phyloP scores from a whole-genome alignment of 1,284 basidiomycete genomes.

The Salmacisia buchloeana region DNA sequence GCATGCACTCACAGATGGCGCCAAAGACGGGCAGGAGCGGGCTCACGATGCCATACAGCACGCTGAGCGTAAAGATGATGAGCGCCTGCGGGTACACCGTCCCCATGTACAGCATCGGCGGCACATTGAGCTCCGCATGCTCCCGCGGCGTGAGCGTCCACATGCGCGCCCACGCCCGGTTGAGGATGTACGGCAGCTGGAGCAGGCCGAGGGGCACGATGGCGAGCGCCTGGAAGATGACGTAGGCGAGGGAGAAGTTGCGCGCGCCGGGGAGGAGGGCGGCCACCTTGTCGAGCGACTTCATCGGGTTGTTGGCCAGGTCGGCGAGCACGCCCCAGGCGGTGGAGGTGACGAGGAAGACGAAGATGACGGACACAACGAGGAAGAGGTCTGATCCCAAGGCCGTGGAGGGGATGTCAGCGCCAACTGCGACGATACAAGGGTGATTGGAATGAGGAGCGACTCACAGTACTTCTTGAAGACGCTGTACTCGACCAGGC shows the following conservation, averaged over 20 bases:
- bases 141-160: constrained; percentile 57
- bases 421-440: not conserved
- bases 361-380: constrained; percentile 88
- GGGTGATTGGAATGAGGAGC: not conserved
- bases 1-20: constrained; percentile 59
- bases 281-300: constrained; percentile 45
- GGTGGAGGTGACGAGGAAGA: constrained; percentile 83
- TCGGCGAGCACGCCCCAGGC: constrained; percentile 68
- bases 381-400: constrained; percentile 78
- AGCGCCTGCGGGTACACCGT: constrained; percentile 86
- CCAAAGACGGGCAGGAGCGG: constrained; percentile 91
- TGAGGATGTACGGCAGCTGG: constrained; percentile 39
- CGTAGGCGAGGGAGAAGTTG: constrained; percentile 92
- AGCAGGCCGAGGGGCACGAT: constrained; percentile 87
- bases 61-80: constrained; percentile 86
- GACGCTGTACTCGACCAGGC: constrained; percentile 86
- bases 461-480: constrained; percentile 63
- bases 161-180: constrained; percentile 28
- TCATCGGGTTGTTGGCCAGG: constrained; percentile 42
- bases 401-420: not conserved
- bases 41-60: constrained; percentile 90
- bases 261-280: constrained; percentile 52
- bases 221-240: constrained; percentile 84
- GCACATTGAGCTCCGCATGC: constrained; percentile 91
- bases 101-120: constrained; percentile 72